These are phyloP conservation scores for Podospora pseudoanserina DNA, from an alignment of 495 filamentous ascomycete species.

Conservation along the genomic window DNA sequence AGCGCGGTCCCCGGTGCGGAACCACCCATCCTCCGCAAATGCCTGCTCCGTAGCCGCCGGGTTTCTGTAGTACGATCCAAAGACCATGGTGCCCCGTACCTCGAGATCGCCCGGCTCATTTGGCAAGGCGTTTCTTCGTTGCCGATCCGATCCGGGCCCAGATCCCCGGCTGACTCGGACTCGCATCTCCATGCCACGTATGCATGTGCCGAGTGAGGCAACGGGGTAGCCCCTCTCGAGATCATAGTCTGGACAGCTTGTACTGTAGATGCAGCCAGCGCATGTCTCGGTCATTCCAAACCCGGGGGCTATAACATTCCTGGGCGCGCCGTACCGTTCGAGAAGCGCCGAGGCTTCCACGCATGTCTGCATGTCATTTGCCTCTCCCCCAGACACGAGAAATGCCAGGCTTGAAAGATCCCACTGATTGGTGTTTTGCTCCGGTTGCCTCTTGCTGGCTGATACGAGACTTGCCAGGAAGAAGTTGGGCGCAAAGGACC, in stretches of 20 bases:
- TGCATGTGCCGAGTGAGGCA: slow-evolving; percentile 34
- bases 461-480: slow-evolving; percentile 39
- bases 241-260: slow-evolving; percentile 28
- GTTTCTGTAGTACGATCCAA: slow-evolving; percentile 61
- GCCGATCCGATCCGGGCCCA: slow-evolving; percentile 4
- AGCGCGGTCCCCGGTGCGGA: slow-evolving; percentile 62
- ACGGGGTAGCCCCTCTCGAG: slow-evolving; percentile 23
- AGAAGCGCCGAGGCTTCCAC: slow-evolving; percentile 33
- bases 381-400: slow-evolving; percentile 27
- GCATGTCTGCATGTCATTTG: slow-evolving; percentile 25
- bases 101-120: slow-evolving; percentile 26
- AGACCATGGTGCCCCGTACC: slow-evolving; percentile 45
- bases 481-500: slow-evolving; percentile 57
- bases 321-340: slow-evolving; percentile 30
- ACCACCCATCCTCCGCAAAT: slow-evolving; percentile 62
- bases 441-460: neutral
- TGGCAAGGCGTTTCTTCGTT: neutral
- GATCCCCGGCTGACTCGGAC: slow-evolving; percentile 30
- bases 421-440: neutral
- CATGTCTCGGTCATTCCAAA: slow-evolving; percentile 61
- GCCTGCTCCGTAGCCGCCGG: slow-evolving; percentile 46
- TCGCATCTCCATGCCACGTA: slow-evolving; percentile 43
- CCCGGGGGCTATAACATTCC: slow-evolving; percentile 41
- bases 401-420: neutral
- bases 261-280: slow-evolving; percentile 45